Evolutionary conservation across 2,329 filamentous ascomycete genomes (phyloP), one percentile per base, ranked within the genome.

Genomic region (Pseudopyrenochaeta lycopersici): DNA sequence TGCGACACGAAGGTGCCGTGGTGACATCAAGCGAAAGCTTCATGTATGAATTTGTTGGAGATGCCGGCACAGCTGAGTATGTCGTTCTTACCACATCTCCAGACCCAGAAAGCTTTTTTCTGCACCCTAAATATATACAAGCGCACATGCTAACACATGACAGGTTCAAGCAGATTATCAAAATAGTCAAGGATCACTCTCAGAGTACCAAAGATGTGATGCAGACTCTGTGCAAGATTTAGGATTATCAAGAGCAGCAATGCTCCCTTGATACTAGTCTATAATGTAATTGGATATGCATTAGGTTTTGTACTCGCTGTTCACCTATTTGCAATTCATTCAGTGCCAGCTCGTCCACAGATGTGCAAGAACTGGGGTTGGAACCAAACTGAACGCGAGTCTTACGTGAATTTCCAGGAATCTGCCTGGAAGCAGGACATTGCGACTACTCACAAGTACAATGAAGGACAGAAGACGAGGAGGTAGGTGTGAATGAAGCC

Each of bases 11-110:
- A 62, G 93, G 93, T 1, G 90, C 88, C 31, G 79, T 85, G 6
- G 87, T 98, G 29, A 97, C 92, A 15, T 92, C 89, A 20, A 95
- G 90, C 75, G 94, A 98, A 85, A 90, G 90, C 76, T 89, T 90
- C 78, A 78, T 97, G 71, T 98, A 96, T 78, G 93, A 98, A 81
- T 87, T 87, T 67, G 84, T 97, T 80, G 91, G 91, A 15, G 93
- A 97, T 78, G 91, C 94, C 6, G 82, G 78, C 11, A 85, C 88
- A 66, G 77, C 82, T 1, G 86, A 88, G 76, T 80, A 55, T 54
- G 75, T 73, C 18, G 1, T 12, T 27, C 2, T 33, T 9, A 10
- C 6, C 18, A 14, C 1, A 14, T 1, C n/a, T 21, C 11, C 11
- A 21, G 2, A 6, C 20, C n/a, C 5, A 5, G 4, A 36, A 17